Conservation (phyloP, 108 stramenopile genomes). For the Nannochloropsis oceanica region DNA sequence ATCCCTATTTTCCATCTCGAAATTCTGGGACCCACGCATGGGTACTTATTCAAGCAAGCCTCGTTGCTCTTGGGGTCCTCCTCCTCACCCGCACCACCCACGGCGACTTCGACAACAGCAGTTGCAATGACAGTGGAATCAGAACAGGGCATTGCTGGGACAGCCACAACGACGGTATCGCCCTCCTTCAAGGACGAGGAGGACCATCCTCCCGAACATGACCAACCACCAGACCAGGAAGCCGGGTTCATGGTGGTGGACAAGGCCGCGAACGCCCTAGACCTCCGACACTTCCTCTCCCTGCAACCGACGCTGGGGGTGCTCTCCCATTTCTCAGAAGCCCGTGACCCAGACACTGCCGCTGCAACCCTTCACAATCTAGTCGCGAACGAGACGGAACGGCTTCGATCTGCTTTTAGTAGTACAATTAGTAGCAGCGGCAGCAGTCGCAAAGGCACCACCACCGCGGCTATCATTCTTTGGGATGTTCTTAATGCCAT, state of each 20-base stretch:
- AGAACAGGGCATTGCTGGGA: no score
- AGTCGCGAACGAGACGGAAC: not conserved
- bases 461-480: not conserved
- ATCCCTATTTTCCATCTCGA: not conserved
- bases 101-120: no score
- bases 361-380: not conserved
- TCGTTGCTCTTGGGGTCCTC: no score
- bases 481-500: not conserved
- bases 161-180: no score
- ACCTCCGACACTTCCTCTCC: not conserved
- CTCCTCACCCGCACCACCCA: no score
- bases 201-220: no score
- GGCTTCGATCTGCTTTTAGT: not conserved
- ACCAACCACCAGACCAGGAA: no score
- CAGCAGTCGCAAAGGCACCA: not conserved
- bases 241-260: not conserved
- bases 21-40: not conserved
- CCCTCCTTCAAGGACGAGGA: no score
- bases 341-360: not conserved
- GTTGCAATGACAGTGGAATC: no score
- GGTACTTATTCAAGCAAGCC: no score
- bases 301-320: not conserved
- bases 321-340: not conserved
- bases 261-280: not conserved
- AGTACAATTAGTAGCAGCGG: not conserved